Evolutionary conservation across 83 land plant genomes (phyloP), one percentile per base, ranked within the genome.

Genomic region (Picea abies): DNA sequence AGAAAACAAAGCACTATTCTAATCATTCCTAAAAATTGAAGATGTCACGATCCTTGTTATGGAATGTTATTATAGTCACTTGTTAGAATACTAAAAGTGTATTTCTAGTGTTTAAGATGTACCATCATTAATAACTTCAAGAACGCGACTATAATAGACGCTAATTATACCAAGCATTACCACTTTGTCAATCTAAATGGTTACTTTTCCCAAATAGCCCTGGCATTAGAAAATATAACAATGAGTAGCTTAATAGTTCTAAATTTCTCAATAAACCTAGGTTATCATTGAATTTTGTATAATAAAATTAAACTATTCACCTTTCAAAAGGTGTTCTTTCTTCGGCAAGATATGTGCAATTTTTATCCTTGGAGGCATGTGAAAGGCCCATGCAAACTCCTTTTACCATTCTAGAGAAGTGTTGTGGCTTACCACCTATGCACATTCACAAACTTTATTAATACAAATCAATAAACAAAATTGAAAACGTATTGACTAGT

Each of bases 361-460:
- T 95, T 95, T 95, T 94, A 20, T 96, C 96, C 83, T 90, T 95
- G 98, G 98, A 52, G 98, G 96, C 26, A 90, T 89, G 76, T 95
- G 94, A 86, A 95, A 93, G 23, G 93, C 96, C 98, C 98, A 95
- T 62, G 88, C 92, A 88, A 95, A 95, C 8, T 87, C 90, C 79
- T 95, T 93, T 70, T 93, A 84, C 96, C 96, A 95, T 84, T 95
- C 94, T 15, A 93, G 98, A 80, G 85, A 82, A 19, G 85, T 83
- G 81, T 82, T 88, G 63, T 83, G 89, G 65, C 62, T 85, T 17
- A 95, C 91, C 20, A 93, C 96, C 94, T 93, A 82, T 52, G 72
- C 41, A 39, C 41, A 39, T 39, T 39, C 41, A 39, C 5, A 32
- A 32, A 68, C 72, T 20, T 37, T 0, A 39, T 19, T 17, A 71